A percentile compares a stretch with the other conserved stretches of the same genome.
phyloP scores from a whole-genome alignment of 768 basidiomycete genomes.

The Phylloporus sp. region DNA sequence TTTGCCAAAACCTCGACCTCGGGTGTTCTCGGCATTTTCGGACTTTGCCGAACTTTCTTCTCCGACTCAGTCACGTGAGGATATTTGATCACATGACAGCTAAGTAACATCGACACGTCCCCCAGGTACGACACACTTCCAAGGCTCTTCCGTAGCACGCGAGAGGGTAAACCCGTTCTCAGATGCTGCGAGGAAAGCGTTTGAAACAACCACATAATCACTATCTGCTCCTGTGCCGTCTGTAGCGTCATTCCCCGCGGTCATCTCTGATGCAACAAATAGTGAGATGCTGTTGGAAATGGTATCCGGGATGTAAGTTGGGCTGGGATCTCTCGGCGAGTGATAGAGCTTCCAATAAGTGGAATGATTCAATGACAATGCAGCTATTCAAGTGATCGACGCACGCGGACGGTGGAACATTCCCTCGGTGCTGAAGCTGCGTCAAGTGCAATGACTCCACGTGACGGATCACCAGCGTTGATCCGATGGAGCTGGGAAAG shows the following conservation, averaged over 20 bases:
- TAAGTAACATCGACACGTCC: too few species aligned
- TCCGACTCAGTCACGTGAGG: conserved; percentile 20
- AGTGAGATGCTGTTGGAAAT: conserved; percentile 20
- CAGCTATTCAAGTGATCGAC: conserved; percentile 4
- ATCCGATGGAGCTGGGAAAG: conserved; percentile 49
- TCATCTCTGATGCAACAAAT: conserved; percentile 21
- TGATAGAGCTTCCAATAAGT: conserved; percentile 39
- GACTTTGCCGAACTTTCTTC: conserved; percentile 20
- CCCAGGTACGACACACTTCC: conserved; percentile 43
- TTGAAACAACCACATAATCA: not conserved
- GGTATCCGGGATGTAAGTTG: conserved; percentile 2
- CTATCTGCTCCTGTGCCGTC: not conserved
- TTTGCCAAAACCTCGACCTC: conserved; percentile 24
- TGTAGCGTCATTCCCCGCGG: not conserved
- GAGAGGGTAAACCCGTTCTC: conserved; percentile 50
- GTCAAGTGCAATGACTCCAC: conserved; percentile 61
- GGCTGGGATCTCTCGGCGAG: conserved; percentile 25
- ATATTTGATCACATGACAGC: too few species aligned
- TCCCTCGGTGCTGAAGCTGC: conserved; percentile 44
- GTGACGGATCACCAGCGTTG: conserved; percentile 66
- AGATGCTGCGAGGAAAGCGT: conserved; percentile 43
- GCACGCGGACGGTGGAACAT: conserved; percentile 51
- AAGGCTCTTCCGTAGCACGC: conserved; percentile 28
- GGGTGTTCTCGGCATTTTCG: conserved; percentile 31
- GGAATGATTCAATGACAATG: not conserved